These are phyloP conservation scores for Marasmius sp. DNA, from an alignment of 1,284 basidiomycete genomes.

Conservation along the genomic window DNA sequence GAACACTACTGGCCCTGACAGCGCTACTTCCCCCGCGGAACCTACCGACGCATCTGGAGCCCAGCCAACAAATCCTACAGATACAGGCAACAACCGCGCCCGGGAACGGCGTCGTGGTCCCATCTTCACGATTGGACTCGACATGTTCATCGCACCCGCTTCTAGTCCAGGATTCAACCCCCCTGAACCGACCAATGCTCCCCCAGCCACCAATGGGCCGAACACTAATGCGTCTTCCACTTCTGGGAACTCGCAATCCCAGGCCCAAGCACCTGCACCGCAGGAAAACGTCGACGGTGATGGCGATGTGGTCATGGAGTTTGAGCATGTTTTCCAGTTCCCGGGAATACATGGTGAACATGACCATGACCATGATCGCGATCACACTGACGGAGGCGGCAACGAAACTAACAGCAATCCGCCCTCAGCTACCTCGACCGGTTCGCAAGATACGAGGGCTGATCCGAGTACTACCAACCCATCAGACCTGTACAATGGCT, in stretches of 20 bases:
- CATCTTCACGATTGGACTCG: background rate
- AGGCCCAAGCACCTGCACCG: no score
- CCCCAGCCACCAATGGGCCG: no score
- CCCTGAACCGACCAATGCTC: background rate
- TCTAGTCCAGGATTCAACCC: background rate
- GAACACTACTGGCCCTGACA: background rate
- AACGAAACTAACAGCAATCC: no score
- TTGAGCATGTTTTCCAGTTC: background rate
- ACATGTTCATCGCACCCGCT: background rate
- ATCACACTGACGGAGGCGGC: no score
- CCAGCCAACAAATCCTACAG: no score
- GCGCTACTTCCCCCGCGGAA: background rate
- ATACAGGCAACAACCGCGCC: no score
- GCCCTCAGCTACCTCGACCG: background rate
- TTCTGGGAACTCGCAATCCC: no score
- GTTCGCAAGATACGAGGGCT: background rate
- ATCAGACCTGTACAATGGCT: background rate
- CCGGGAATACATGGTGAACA: background rate
- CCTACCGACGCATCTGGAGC: no score
- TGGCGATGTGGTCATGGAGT: conserved; percentile 1
- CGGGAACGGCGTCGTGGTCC: background rate
- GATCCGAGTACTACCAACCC: background rate
- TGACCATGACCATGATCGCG: background rate
- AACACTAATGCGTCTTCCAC: no score
- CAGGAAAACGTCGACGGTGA: background rate